These are phyloP conservation scores for Phytophthora idaei DNA, from an alignment of 352 stramenopile species.

Conservation along the genomic window DNA sequence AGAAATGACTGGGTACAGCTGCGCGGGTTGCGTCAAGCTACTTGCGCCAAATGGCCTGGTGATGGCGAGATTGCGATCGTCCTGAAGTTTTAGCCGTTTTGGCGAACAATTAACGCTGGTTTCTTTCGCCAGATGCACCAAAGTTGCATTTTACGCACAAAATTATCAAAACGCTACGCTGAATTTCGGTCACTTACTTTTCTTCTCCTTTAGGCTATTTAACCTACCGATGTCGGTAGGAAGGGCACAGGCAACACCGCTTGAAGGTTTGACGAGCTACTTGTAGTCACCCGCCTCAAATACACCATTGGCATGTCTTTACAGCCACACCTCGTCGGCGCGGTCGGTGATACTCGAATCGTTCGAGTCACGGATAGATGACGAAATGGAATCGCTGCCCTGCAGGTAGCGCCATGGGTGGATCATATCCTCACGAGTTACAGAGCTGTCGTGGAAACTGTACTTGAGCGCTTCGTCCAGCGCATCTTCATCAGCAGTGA, in stretches of 20 bases:
- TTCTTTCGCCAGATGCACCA: neutral
- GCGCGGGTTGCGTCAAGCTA: neutral
- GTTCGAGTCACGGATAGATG: slow-evolving; percentile 62
- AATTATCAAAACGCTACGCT: slow-evolving; percentile 27
- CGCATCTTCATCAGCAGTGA: slow-evolving; percentile 39
- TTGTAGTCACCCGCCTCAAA: neutral
- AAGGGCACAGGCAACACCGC: no score
- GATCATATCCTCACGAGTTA: slow-evolving; percentile 60
- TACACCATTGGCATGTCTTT: slow-evolving; percentile 16
- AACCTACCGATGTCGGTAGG: no score
- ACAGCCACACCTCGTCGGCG: slow-evolving; percentile 62
- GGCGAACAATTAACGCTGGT: neutral
- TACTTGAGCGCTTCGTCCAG: slow-evolving; percentile 69
- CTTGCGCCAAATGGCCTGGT: no score
- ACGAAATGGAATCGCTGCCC: slow-evolving; percentile 48
- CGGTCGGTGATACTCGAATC: slow-evolving; percentile 51
- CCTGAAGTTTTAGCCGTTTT: no score
- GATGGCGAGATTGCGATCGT: no score
- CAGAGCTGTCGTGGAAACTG: slow-evolving; percentile 76
- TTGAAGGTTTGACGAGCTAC: no score
- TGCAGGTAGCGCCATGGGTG: slow-evolving; percentile 60
- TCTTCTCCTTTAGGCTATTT: neutral
- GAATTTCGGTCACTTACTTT: slow-evolving; percentile 31
- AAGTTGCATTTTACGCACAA: slow-evolving; percentile 20
- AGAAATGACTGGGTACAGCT: neutral